A percentile compares a stretch with the other conserved stretches of the same genome.
Evolutionary conservation across 306 rosid genomes (phyloP).

Genomic region (Prunus salicina): DNA sequence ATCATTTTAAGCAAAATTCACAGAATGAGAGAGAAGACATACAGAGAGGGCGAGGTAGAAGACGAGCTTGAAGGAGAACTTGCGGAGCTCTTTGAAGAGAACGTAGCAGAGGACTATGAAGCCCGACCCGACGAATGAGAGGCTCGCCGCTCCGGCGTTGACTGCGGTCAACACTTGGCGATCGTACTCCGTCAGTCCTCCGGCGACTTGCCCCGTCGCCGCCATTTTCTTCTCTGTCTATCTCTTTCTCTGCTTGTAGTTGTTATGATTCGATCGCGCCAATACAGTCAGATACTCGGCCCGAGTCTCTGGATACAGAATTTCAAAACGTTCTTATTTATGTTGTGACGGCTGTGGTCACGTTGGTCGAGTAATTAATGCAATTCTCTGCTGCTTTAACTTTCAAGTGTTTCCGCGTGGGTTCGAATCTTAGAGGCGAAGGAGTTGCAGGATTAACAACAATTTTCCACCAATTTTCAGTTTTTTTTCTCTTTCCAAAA

Average conservation of each 20-base stretch:
- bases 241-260: not conserved
- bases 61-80: conserved; percentile 98
- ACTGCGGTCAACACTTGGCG: conserved; percentile 57
- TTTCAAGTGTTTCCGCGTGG: conserved; percentile 9
- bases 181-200: conserved; percentile 51
- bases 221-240: conserved; percentile 25
- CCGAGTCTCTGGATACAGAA: not conserved
- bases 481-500: too few species aligned
- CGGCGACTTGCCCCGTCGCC: conserved; percentile 42
- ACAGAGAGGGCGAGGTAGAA: conserved; percentile 95
- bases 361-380: conserved; percentile 18
- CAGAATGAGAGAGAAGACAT: conserved; percentile 22
- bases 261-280: conserved; percentile 11
- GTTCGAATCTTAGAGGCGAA: conserved; percentile 31
- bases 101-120: conserved; percentile 94
- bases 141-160: conserved; percentile 77
- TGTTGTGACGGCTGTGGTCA: not conserved
- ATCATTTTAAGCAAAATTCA: conserved; percentile 1
- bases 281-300: not conserved
- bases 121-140: conserved; percentile 80
- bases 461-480: not conserved
- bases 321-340: not conserved
- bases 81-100: conserved; percentile 98
- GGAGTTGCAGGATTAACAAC: not conserved
- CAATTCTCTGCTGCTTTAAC: conserved; percentile 20